A percentile compares a stretch with the other conserved stretches of the same genome.
These are phyloP conservation scores for Halteria grandinella DNA, from an alignment of 73 alveolate species.

Conservation along the genomic window DNA sequence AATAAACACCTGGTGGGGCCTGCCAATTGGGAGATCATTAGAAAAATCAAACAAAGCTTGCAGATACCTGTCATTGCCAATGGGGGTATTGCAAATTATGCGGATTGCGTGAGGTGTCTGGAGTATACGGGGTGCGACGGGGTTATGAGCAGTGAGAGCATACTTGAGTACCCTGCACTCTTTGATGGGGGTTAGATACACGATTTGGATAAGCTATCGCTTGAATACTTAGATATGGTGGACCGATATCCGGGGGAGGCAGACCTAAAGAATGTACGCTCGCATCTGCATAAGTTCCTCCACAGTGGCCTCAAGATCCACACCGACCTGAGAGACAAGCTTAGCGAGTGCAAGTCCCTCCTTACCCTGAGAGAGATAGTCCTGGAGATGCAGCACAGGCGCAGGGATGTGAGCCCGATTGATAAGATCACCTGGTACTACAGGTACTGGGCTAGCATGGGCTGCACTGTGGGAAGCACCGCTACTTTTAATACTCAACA, in stretches of 20 bases:
- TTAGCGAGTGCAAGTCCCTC: constrained; percentile 47
- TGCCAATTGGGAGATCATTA: constrained; percentile 93
- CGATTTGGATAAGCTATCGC: constrained; percentile 75
- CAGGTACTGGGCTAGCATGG: constrained; percentile 57
- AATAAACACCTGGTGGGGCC: constrained; percentile 77
- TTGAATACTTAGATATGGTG: constrained; percentile 73
- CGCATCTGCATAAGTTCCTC: constrained; percentile 75
- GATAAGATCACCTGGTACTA: constrained; percentile 82
- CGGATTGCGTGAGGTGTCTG: constrained; percentile 89
- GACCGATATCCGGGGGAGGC: constrained; percentile 56
- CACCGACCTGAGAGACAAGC: constrained; percentile 71
- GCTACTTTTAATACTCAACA: background rate
- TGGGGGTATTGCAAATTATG: constrained; percentile 94
- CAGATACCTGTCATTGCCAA: constrained; percentile 96
- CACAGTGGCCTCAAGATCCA: constrained; percentile 73
- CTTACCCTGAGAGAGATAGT: constrained; percentile 65
- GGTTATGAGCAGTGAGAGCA: constrained; percentile 91
- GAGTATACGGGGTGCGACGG: constrained; percentile 96
- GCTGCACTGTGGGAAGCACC: background rate
- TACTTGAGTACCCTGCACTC: constrained; percentile 85
- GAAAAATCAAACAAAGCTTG: constrained; percentile 83
- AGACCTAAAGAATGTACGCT: constrained; percentile 65
- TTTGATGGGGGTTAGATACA: constrained; percentile 59
- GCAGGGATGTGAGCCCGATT: constrained; percentile 65
- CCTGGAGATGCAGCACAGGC: constrained; percentile 65